These are phyloP conservation scores for Neopestalotiopsis sp. DNA, from an alignment of 2,329 filamentous ascomycete genomes.

Conservation along the genomic window DNA sequence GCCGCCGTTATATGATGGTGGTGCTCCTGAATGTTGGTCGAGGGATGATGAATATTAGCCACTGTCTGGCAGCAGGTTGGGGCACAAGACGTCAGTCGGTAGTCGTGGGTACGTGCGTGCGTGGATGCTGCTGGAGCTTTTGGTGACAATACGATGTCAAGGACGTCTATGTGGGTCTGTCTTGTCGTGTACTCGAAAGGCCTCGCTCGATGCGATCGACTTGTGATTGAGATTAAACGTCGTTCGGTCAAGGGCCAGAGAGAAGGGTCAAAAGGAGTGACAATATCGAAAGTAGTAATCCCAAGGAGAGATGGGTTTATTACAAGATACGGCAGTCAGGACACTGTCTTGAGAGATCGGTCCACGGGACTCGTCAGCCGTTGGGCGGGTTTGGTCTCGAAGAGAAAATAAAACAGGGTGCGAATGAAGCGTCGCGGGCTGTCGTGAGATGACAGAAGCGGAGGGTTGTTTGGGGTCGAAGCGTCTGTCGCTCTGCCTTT, in stretches of 20 bases:
- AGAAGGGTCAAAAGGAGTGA: conserved; percentile 20
- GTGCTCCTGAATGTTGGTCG: not conserved
- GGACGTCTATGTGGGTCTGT: conserved; percentile 14
- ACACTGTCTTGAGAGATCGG: conserved; percentile 17
- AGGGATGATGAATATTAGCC: conserved; percentile 22
- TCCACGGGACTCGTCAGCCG: conserved; percentile 19
- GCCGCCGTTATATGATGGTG: conserved; percentile 22
- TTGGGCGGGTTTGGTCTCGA: conserved; percentile 12
- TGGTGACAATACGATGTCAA: conserved; percentile 14
- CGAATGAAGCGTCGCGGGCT: conserved; percentile 10
- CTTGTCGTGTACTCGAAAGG: conserved; percentile 5
- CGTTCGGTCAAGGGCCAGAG: conserved; percentile 7
- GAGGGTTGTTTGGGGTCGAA: conserved; percentile 11
- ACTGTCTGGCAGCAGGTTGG: not conserved
- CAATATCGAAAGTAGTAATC: conserved; percentile 23
- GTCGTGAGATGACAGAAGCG: not conserved
- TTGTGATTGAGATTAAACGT: conserved; percentile 15
- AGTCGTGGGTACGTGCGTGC: conserved; percentile 5
- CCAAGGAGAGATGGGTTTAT: conserved; percentile 18
- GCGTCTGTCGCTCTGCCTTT: not conserved
- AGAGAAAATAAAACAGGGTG: not conserved
- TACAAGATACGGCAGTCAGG: conserved; percentile 21
- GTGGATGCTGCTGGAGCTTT: conserved; percentile 11
- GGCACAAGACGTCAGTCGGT: not conserved
- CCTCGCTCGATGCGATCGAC: not conserved